Conservation (phyloP, 257 asterid genomes). For the Scutellaria galericulata region DNA sequence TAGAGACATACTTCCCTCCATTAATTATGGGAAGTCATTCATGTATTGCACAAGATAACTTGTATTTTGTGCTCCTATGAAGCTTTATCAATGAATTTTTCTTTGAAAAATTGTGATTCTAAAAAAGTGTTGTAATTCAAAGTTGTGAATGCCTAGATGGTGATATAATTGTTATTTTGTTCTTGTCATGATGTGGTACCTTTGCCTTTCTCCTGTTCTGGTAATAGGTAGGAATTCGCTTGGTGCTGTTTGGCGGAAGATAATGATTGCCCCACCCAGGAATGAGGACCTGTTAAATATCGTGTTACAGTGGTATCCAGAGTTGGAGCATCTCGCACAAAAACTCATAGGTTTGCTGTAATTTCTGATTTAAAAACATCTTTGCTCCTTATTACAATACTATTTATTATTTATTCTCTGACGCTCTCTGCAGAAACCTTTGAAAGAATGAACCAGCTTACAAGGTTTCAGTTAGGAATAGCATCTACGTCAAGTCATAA, state of each 20-base stretch:
- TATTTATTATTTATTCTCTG: constrained; percentile 27
- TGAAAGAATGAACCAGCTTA: constrained; percentile 59
- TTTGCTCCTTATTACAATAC: constrained; percentile 13
- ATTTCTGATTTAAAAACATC: constrained; percentile 1
- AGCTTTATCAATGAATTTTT: constrained; percentile 20
- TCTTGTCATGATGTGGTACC: constrained; percentile 16
- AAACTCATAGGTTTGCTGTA: constrained; percentile 66
- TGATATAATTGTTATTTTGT: constrained; percentile 16
- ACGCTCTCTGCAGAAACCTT: constrained; percentile 64
- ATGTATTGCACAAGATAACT: background rate
- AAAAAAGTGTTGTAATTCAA: background rate
- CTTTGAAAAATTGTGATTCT: background rate
- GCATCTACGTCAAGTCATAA: constrained; percentile 45
- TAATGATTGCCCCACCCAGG: constrained; percentile 62
- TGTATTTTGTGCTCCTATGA: background rate
- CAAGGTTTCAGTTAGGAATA: constrained; percentile 53
- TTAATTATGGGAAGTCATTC: constrained; percentile 7
- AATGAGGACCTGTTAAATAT: constrained; percentile 62
- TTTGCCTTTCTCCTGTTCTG: constrained; percentile 25
- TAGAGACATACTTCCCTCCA: constrained; percentile 6
- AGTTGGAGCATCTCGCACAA: constrained; percentile 55
- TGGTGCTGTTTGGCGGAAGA: constrained; percentile 87
- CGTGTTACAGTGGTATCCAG: constrained; percentile 75
- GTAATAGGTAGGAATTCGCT: constrained; percentile 66
- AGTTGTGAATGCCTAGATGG: constrained; percentile 16